Conservation (phyloP, 306 rosid genomes). For the Fragaria nilgerrensis region DNA sequence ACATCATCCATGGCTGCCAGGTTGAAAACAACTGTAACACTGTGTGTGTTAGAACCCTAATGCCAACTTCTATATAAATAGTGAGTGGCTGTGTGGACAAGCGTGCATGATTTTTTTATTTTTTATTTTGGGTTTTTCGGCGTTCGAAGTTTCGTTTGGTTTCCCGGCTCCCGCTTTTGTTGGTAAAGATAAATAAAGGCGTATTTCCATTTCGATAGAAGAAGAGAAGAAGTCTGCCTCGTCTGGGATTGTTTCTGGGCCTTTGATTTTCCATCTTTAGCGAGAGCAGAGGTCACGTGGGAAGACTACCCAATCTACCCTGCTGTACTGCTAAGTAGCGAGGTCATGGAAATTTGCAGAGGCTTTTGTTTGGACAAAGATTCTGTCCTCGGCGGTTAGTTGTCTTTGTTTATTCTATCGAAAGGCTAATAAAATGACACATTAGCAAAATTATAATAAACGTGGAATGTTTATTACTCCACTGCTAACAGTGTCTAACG, state of each 20-base stretch:
- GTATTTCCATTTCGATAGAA: not conserved
- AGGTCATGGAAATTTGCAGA: not conserved
- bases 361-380: not conserved
- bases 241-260: not conserved
- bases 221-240: not conserved
- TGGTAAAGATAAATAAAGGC: not conserved
- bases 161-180: slow-evolving; percentile 40
- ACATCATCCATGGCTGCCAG: slow-evolving; percentile 75
- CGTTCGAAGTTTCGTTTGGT: slow-evolving; percentile 49
- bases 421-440: too few relatives aligned
- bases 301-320: not conserved
- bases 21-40: not conserved
- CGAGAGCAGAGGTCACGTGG: not conserved
- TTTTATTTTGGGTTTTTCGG: not conserved
- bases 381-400: too few relatives aligned
- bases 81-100: not conserved
- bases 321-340: not conserved
- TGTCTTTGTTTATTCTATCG: too few relatives aligned
- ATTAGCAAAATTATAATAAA: too few relatives aligned
- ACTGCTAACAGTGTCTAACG: too few relatives aligned
- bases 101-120: not conserved
- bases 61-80: not conserved
- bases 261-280: not conserved
- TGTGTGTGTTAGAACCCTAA: not conserved
- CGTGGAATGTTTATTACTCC: too few relatives aligned